Evolutionary conservation across 1,284 basidiomycete species (phyloP), one percentile per base, ranked within the genome.

Genomic region (Trametes versicolor): DNA sequence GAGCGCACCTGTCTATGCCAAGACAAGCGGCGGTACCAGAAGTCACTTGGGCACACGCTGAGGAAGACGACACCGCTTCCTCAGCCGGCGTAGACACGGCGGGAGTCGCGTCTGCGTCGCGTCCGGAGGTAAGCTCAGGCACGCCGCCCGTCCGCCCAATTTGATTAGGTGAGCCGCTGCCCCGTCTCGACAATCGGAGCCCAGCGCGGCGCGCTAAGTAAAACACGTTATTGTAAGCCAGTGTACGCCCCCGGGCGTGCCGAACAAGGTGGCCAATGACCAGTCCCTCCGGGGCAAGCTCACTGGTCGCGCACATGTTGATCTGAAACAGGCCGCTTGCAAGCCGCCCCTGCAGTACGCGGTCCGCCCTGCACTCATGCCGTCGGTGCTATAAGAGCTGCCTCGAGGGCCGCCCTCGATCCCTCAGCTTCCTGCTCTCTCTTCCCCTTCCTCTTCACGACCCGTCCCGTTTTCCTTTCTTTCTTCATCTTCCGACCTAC

Each of bases 391-490:
- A 68, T 68, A 65, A 65, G 48, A 55, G 25, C 15, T 4, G 25
- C 15, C 19, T 17, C 9, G 37, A 7, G 27, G 23, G 29, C 19
- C 9, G 36, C 19, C 29, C 23, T 17, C 13, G 17, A 19, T 23
- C 21, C 50, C 50, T 41, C 63, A 68, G 61, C 63, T 37, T 58
- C 32, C 52, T 56, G 57, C 57, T 55, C 56, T 69, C 54, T 64
- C 61, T 41, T 49, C 19, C 51, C 53, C 25, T 51, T 62, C 19
- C 49, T 50, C 52, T 27, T 36, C 45, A 32, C 49, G 19, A 27
- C 36, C 50, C 49, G 48, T 39, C 25, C 29, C 10, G 32, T 49
- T 49, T 53, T 45, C 41, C 47, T 59, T 21, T 23, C 51, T 15
- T 50, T 53, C 32, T 51, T 60, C 29, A 4, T 41, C n/a, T 43